phyloP scores from a whole-genome alignment of 1,139 yeast species.

The Kurtzmaniella quercitrusa region DNA sequence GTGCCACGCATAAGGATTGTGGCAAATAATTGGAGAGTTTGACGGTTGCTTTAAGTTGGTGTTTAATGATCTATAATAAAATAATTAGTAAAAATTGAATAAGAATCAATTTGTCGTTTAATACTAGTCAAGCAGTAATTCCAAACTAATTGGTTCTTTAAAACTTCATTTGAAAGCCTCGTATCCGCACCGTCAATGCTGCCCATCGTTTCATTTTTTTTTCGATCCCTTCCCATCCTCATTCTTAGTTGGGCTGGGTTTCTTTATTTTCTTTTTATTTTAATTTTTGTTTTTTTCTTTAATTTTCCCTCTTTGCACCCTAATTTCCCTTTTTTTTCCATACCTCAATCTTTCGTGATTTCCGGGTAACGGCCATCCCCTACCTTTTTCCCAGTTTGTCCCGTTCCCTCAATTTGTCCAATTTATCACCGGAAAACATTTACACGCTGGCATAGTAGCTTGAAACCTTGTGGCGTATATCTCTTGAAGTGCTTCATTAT shows the following conservation, averaged over 20 bases:
- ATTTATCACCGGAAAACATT: neutral
- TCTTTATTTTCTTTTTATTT: neutral
- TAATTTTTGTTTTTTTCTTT: neutral
- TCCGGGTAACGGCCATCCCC: constrained; percentile 3
- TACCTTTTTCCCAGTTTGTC: constrained; percentile 1
- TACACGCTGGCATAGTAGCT: constrained; percentile 2
- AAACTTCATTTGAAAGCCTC: too few species aligned
- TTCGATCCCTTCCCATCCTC: neutral
- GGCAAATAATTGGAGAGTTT: too few species aligned
- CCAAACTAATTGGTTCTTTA: too few species aligned
- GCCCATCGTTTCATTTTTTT: neutral
- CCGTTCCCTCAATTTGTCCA: constrained; percentile 2
- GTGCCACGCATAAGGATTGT: neutral
- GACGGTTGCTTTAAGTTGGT: too few species aligned
- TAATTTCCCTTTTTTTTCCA: neutral
- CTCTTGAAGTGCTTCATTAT: neutral
- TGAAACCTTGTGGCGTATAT: neutral
- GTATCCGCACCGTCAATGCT: too few species aligned
- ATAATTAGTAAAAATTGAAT: too few species aligned
- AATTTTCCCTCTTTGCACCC: too few species aligned
- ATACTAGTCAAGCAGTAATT: too few species aligned
- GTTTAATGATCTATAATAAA: too few species aligned
- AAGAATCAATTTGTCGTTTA: too few species aligned
- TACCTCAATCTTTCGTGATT: constrained; percentile 1
- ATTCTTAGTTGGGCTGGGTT: neutral